Evolutionary conservation across 2,329 filamentous ascomycete genomes (phyloP), one percentile per base, ranked within the genome.

Genomic region (Neospermospora avenae): DNA sequence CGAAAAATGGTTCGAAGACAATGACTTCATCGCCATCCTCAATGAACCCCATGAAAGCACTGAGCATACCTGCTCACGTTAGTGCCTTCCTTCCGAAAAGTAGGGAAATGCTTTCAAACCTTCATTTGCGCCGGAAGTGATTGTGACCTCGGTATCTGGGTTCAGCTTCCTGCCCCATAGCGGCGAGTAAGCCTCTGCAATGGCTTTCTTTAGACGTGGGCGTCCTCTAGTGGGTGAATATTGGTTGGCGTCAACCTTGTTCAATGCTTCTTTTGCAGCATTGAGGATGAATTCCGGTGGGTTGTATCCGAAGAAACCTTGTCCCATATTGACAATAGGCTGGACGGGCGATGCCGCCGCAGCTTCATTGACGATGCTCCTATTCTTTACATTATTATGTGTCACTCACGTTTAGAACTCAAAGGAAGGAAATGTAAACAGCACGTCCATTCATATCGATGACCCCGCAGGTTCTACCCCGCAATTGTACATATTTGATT

Each of bases 1-100:
- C 95, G 74, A 98, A 99, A 78, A 97, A 99, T 11, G 95, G 95
- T 78, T 99, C 95, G 74, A 99, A 97, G 59, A 99, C 84, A 67
- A 99, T 97, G 66, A 97, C 95, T 75, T 99, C 95, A 72, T 99
- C 95, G 13, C 91, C 95, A 0, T 85, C 83, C 76, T 99, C 95
- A 60, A 99, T 86, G 69, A 99, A 99, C 2, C 84, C 95, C 95
- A 99, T 98, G 72, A 99, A 98, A 0, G 93, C 95, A 72, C 90
- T 93, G 66, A 99, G 81, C 91, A 98, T 98, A 70, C 91, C 84
- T 84, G 58, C 11, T 10, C 20, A 11, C 13, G 20, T 51, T 54
- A 48, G 24, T 20, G 3, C 10, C 13, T 8, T 24, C 25, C 24
- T 25, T 45, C 16, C 14, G 14, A 25, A 39, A 16, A n/a, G 39